Evolutionary conservation across 306 rosid genomes (phyloP).

Genomic region (Cicer arietinum): DNA sequence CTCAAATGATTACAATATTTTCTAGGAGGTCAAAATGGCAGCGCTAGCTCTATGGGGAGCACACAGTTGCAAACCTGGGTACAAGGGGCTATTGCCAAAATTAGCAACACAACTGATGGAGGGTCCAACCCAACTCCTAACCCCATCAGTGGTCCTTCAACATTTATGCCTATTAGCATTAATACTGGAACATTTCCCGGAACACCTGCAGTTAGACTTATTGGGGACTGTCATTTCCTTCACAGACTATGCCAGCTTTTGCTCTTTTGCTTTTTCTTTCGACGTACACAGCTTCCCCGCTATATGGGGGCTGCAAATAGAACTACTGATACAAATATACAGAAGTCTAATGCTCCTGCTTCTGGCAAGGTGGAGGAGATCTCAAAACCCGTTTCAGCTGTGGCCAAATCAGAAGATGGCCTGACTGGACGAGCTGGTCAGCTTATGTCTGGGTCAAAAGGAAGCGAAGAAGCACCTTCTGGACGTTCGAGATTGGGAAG

Average conservation of each 20-base stretch:
- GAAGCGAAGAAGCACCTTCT: constrained; percentile 74
- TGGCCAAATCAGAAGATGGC: constrained; percentile 76
- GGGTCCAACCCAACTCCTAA: constrained; percentile 82
- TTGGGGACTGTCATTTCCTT: constrained; percentile 98
- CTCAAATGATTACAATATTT: constrained; percentile 39
- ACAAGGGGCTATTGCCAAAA: constrained; percentile 97
- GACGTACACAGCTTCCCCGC: constrained; percentile 86
- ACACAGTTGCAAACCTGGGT: constrained; percentile 97
- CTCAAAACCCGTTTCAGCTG: constrained; percentile 65
- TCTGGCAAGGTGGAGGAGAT: constrained; percentile 86
- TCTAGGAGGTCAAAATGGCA: constrained; percentile 83
- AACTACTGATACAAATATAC: constrained; percentile 71
- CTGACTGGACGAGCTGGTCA: constrained; percentile 71
- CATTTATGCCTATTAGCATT: constrained; percentile 96
- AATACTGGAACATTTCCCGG: constrained; percentile 99
- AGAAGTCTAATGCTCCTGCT: constrained; percentile 65
- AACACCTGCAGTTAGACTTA: constrained; percentile 98
- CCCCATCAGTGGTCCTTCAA: constrained; percentile 89
- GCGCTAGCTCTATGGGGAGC: constrained; percentile 78
- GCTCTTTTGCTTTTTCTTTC: constrained; percentile 97
- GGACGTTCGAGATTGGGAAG: constrained; percentile 82
- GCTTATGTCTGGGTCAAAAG: constrained; percentile 73
- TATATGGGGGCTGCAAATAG: constrained; percentile 69
- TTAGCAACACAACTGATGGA: constrained; percentile 84
- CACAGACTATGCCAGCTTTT: constrained; percentile 95